Evolutionary conservation across 345 rosid species (phyloP), one percentile per base, ranked within the genome.

Genomic region (Psidium friedrichsthalianum): DNA sequence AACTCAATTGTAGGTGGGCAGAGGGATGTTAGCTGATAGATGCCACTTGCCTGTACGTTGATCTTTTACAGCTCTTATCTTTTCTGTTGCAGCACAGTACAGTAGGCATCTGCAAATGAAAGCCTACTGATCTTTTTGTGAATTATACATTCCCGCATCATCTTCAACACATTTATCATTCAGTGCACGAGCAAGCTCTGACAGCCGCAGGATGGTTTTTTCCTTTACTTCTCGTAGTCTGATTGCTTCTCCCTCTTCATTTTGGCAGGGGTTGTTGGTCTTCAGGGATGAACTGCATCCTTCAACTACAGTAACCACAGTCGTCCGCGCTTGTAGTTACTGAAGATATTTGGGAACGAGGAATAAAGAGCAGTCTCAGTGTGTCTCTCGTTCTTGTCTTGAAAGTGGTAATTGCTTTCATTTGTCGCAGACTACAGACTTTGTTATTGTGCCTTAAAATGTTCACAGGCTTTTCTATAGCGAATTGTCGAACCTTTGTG

Each of bases 231-330:
- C 53, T 40, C 32, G 47, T 44, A 24, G 21, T 83, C 32, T 3
- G 42, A 22, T 21, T 2, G 21, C 27, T 83, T 15, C 56, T 21
- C 10, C 27, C 12, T 51, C n/a, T 11, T 32, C 83, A 47, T 56
- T 20, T 56, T 25, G 87, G 85, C 89, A 92, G 94, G 96, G 57
- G 53, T 92, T 25, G 91, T 92, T n/a, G 94, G 94, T 56, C 90
- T 93, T 53, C 94, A 93, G 87, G 95, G 90, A 16, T 93, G 82
- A 88, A 82, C 58, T 53, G 74, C 74, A 61, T 29, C 40, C 74
- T 27, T 27, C 49, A 81, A 13, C 21, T 27, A 29, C 74, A 64
- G 44, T 64, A 32, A 29, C 76, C 15, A 64, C 22, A 29, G 22
- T 15, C 1, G 12, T 29, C 44, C 42, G 10, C 11, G 0, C 74